Evolutionary conservation across 495 filamentous ascomycete genomes (phyloP).

Genomic region (Xylaria flabelliformis): DNA sequence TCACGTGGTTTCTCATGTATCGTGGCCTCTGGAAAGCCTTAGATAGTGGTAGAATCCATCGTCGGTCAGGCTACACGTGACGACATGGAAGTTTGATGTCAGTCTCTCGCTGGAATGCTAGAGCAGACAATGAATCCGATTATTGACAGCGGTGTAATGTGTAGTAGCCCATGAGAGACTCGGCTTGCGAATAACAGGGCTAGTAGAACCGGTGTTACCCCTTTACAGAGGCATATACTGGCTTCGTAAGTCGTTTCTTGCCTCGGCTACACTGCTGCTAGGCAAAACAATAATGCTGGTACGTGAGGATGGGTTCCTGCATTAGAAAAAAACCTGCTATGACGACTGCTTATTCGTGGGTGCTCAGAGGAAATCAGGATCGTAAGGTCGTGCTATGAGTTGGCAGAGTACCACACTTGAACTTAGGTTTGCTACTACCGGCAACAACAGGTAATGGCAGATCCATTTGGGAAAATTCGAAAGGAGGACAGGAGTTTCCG

Average conservation of each 20-base stretch:
- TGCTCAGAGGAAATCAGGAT: neutral
- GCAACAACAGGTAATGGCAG: neutral
- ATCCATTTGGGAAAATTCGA: neutral
- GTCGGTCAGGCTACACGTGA: neutral
- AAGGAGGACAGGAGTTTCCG: neutral
- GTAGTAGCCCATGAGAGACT: neutral
- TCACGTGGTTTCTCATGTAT: neutral
- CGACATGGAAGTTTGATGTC: neutral
- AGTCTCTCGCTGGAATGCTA: neutral
- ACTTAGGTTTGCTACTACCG: neutral
- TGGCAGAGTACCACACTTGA: neutral
- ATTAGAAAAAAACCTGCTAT: neutral
- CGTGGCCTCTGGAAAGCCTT: neutral
- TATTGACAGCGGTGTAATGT: neutral
- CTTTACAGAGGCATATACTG: neutral
- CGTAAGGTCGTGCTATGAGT: neutral
- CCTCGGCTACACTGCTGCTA: neutral
- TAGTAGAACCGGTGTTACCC: neutral
- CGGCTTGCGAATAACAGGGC: neutral
- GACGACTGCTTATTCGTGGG: neutral
- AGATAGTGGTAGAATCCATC: neutral
- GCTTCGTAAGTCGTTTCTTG: neutral
- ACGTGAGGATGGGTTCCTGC: neutral
- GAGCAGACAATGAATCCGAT: neutral
- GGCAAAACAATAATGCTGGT: neutral